A percentile compares a stretch with the other conserved stretches of the same genome.
Evolutionary conservation across 2,329 filamentous ascomycete species (phyloP).

Genomic region (Macrophomina phaseolina): DNA sequence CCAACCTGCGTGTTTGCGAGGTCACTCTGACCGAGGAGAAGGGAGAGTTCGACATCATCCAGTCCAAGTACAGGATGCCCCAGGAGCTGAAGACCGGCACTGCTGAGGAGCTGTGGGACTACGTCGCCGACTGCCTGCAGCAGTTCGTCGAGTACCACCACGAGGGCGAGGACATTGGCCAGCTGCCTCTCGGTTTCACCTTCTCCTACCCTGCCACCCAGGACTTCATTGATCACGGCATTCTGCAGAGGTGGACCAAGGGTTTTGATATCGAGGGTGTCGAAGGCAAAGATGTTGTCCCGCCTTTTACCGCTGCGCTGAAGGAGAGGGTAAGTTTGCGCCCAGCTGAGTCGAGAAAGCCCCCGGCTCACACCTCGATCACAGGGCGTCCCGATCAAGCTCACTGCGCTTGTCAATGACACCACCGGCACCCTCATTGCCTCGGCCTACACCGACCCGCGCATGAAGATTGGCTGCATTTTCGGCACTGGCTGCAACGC

Average conservation of each 20-base stretch:
- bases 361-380: constrained; percentile 55
- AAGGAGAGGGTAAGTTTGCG: constrained; percentile 64
- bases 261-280: constrained; percentile 93
- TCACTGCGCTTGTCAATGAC: constrained; percentile 94
- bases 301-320: constrained; percentile 82
- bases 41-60: constrained; percentile 93
- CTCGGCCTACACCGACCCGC: constrained; percentile 91
- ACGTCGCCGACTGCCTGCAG: constrained; percentile 90
- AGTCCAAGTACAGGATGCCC: constrained; percentile 95
- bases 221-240: constrained; percentile 89
- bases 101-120: constrained; percentile 90
- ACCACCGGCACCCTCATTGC: constrained; percentile 97
- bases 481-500: constrained; percentile 98
- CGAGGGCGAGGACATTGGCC: constrained; percentile 65
- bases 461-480: constrained; percentile 95
- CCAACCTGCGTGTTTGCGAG: constrained; percentile 93
- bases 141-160: constrained; percentile 93
- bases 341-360: constrained; percentile 6
- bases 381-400: constrained; percentile 88
- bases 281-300: constrained; percentile 89
- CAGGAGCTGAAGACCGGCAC: constrained; percentile 89
- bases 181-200: constrained; percentile 86
- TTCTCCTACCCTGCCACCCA: constrained; percentile 96
- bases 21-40: constrained; percentile 86
- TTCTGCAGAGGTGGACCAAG: constrained; percentile 96